Conservation (phyloP, 345 rosid genomes). For the Corchorus olitorius region DNA sequence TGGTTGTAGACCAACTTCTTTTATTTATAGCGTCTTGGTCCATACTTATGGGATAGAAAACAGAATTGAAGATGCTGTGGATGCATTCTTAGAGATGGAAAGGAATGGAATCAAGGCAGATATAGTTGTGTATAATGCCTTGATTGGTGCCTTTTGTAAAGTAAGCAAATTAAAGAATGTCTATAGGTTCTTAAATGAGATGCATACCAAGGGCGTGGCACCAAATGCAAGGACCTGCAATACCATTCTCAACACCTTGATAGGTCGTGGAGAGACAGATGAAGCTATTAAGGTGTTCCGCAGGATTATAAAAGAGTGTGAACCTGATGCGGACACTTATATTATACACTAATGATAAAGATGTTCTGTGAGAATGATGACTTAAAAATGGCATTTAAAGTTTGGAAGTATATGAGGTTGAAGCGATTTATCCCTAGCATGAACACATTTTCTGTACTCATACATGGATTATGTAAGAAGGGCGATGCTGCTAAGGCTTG, state of each 20-base stretch:
- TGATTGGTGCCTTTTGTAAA: constrained; percentile 80
- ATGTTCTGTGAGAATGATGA: constrained; percentile 74
- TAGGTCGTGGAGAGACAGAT: constrained; percentile 59
- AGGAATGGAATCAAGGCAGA: constrained; percentile 66
- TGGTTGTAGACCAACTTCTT: constrained; percentile 62
- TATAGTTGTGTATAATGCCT: constrained; percentile 72
- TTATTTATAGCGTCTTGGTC: constrained; percentile 79
- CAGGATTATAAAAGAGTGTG: constrained; percentile 75
- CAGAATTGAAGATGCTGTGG: constrained; percentile 77
- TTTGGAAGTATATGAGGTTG: constrained; percentile 80
- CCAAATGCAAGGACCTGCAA: constrained; percentile 84
- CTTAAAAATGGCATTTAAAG: constrained; percentile 63
- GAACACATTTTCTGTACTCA: constrained; percentile 81
- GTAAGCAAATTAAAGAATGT: constrained; percentile 65
- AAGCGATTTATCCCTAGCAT: constrained; percentile 76
- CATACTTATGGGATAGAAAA: constrained; percentile 81
- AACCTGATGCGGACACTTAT: constrained; percentile 90
- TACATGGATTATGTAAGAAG: constrained; percentile 69
- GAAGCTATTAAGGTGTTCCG: constrained; percentile 74
- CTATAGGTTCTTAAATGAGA: constrained; percentile 70
- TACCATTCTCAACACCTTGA: constrained; percentile 62
- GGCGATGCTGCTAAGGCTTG: constrained; percentile 61
- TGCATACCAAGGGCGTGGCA: constrained; percentile 56
- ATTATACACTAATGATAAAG: constrained; percentile 91
- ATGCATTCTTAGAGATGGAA: constrained; percentile 83